Percentiles rank a stretch among this genome's conserved stretches.
These are phyloP conservation scores for Syncephalastrum contaminatum DNA, from an alignment of 371 early-diverging fungal species.

Conservation along the genomic window DNA sequence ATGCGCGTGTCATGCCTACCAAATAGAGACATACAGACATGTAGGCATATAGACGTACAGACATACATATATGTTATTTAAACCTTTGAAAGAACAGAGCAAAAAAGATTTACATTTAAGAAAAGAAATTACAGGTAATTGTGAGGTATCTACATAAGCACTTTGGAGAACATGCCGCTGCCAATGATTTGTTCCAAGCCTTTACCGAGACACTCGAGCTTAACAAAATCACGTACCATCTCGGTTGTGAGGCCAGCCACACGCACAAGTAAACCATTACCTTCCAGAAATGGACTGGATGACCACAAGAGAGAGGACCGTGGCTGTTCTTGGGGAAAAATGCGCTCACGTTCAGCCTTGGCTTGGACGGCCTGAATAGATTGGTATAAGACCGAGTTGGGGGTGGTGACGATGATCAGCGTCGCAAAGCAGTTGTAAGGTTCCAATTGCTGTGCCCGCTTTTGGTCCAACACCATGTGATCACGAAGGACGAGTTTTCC, in stretches of 20 bases:
- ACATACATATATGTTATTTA: too few species aligned
- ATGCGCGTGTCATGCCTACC: too few species aligned
- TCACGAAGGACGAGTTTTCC: constrained; percentile 53
- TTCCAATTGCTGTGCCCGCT: constrained; percentile 28
- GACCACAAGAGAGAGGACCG: constrained; percentile 36
- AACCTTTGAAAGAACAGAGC: too few species aligned
- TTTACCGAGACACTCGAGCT: constrained; percentile 30
- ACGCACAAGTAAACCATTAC: constrained; percentile 36
- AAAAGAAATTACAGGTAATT: not conserved
- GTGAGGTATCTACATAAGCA: constrained; percentile 25
- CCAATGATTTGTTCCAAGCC: constrained; percentile 34
- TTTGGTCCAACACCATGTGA: constrained; percentile 58
- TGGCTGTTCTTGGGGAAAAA: constrained; percentile 25
- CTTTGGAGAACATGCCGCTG: constrained; percentile 43
- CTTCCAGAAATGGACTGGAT: constrained; percentile 27
- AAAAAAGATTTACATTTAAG: not conserved
- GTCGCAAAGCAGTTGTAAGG: constrained; percentile 51
- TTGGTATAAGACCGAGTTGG: constrained; percentile 7
- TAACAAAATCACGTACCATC: constrained; percentile 45
- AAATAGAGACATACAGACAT: not conserved
- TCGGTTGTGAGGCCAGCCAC: constrained; percentile 48
- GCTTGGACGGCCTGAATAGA: constrained; percentile 17
- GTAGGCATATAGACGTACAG: not conserved
- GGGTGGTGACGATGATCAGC: constrained; percentile 28
- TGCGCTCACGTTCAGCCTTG: constrained; percentile 29